Evolutionary conservation across 1,284 basidiomycete species (phyloP).

Genomic region (Serendipita sp.): DNA sequence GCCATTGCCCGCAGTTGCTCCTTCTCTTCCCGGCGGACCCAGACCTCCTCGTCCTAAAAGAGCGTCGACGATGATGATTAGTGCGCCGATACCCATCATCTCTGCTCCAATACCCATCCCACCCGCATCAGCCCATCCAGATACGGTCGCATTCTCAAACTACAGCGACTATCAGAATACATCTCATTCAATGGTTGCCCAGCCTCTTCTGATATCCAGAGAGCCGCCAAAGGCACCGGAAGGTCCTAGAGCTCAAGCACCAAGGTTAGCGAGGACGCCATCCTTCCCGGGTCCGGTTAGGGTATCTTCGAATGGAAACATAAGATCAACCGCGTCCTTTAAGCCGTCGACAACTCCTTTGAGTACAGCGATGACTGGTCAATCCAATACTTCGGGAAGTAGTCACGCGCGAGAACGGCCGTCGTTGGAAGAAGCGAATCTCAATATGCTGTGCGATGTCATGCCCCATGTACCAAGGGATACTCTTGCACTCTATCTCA

Average conservation of each 20-base stretch:
- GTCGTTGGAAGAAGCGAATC: constrained; percentile 32
- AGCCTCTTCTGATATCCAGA: neutral
- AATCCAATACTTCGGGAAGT: no score
- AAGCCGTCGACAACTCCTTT: constrained; percentile 15
- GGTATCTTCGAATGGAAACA: constrained; percentile 2
- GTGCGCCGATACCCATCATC: neutral
- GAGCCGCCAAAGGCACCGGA: neutral
- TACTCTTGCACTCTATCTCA: constrained; percentile 58
- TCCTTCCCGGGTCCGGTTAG: constrained; percentile 5
- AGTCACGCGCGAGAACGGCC: no score
- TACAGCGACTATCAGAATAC: constrained; percentile 19
- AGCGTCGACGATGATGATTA: constrained; percentile 12
- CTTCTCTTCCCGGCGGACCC: constrained; percentile 58
- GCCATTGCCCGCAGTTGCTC: constrained; percentile 23
- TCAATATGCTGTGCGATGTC: constrained; percentile 39
- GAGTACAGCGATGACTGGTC: neutral
- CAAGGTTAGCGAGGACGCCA: neutral
- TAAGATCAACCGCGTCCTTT: constrained; percentile 1
- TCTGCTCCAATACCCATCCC: constrained; percentile 24
- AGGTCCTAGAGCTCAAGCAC: neutral
- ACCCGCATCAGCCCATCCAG: constrained; percentile 53
- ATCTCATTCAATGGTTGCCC: constrained; percentile 36
- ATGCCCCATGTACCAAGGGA: constrained; percentile 61
- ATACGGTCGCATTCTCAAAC: constrained; percentile 25
- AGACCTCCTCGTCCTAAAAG: constrained; percentile 42